These are phyloP conservation scores for Colletotrichum viniferum DNA, from an alignment of 2,329 filamentous ascomycete species.

Conservation along the genomic window DNA sequence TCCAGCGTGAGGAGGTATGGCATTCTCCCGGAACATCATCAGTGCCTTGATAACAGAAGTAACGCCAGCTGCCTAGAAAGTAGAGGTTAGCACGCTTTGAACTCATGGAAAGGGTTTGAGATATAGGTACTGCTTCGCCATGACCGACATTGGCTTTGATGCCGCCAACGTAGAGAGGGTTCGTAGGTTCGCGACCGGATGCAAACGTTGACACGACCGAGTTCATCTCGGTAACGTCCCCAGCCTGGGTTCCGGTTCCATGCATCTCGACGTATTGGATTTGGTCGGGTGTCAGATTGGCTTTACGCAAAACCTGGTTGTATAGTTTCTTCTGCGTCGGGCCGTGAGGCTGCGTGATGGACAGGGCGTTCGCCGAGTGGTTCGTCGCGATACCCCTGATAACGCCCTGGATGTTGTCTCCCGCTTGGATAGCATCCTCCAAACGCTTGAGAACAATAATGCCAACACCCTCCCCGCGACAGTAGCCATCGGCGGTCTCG, in stretches of 20 bases:
- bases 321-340: constrained; percentile 26
- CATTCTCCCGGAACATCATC: not conserved
- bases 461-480: constrained; percentile 44
- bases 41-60: not conserved
- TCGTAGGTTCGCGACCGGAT: not conserved
- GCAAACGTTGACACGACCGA: not conserved
- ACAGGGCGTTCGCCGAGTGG: not conserved
- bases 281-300: constrained; percentile 51
- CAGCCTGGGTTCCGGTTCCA: not conserved
- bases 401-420: constrained; percentile 36
- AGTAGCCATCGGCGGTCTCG: constrained; percentile 43
- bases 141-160: not conserved
- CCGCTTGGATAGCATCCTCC: constrained; percentile 40
- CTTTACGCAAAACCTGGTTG: constrained; percentile 25
- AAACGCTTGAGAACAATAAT: constrained; percentile 45
- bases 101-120: not conserved
- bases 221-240: not conserved
- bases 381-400: constrained; percentile 25
- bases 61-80: not conserved
- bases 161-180: not conserved
- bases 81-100: not conserved
- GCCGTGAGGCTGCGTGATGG: not conserved
- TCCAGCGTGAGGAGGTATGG: constrained; percentile 53
- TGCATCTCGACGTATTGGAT: constrained; percentile 8
- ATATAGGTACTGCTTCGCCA: not conserved